Conservation (phyloP, 768 basidiomycete genomes). For the Tubosaeta brunneosetosa region DNA sequence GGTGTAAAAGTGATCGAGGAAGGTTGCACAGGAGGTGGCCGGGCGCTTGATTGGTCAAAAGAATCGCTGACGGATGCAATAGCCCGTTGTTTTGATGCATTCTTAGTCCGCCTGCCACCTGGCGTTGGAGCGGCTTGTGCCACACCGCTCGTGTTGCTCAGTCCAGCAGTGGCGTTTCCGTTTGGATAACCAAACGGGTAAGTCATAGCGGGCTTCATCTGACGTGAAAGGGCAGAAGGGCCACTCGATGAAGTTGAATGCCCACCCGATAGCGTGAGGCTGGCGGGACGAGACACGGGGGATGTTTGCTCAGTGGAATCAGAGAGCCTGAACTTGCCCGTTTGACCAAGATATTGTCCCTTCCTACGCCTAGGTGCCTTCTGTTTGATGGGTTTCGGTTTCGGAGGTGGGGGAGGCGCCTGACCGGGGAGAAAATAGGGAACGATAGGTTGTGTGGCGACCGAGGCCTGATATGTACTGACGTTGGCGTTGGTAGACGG, state of each 20-base stretch:
- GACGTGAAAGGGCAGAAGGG: background rate
- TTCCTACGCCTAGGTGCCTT: conserved; percentile 30
- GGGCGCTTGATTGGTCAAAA: background rate
- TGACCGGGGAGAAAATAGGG: conserved; percentile 55
- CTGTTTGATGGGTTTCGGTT: conserved; percentile 25
- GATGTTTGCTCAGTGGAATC: conserved; percentile 18
- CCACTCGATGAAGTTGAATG: conserved; percentile 7
- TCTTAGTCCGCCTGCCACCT: conserved; percentile 11
- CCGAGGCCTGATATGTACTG: conserved; percentile 28
- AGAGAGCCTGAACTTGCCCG: conserved; percentile 44
- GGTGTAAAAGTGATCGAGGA: background rate
- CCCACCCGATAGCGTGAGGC: conserved; percentile 26
- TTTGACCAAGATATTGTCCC: conserved; percentile 44
- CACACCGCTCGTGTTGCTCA: background rate
- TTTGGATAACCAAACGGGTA: background rate
- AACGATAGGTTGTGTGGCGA: conserved; percentile 18
- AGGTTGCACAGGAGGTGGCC: conserved; percentile 9
- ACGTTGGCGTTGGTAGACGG: conserved; percentile 25
- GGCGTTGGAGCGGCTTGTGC: background rate
- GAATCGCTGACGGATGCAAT: background rate
- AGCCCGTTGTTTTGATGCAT: conserved; percentile 8
- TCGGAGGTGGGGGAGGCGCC: conserved; percentile 19
- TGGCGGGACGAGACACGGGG: conserved; percentile 26
- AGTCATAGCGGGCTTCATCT: conserved; percentile 1
- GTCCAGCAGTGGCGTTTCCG: conserved; percentile 4